Base-by-base conservation (phyloP, 202 grass and related monocot genomes). In the Cymbopogon flexuosus region DNA sequence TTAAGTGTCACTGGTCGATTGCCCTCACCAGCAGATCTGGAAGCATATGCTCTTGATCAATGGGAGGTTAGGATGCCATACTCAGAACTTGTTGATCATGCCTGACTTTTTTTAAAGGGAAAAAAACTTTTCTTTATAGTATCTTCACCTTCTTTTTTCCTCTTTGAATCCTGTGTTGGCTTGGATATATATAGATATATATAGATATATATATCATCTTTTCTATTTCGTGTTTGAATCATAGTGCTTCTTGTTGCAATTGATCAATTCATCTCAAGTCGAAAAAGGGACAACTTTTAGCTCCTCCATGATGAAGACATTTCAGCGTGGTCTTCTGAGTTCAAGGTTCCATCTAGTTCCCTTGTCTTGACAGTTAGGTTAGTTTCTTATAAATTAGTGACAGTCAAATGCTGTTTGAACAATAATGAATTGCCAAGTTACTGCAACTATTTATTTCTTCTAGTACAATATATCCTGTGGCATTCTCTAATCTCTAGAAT, bases 181-280 rank as follows among this genome's bases (percentile, higher is more conserved):
- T 10, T 57, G 27, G 27, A 27, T 27, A 57, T 57, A 22, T 57
- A 10, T 56, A n/a, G 18, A n/a, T 5, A 54, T 19, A 18, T 52
- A 19, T 56, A n/a, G 18, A n/a, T 5, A 54, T 19, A 18, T 52
- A 19, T 56, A 56, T 22, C 2, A 19, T 57, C 27, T 57, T 76
- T 31, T 81, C 31, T 91, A 6, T 68, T 86, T 73, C 22, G 30
- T n/a, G 62, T 36, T 46, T 7, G 22, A 49, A 77, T 75, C 84
- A 39, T 67, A 97, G 95, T 58, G 86, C 70, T 97, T 97, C 70
- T 86, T 97, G 86, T 81, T 97, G 88, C 95, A 97, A 89, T 79
- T 97, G 62, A 97, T 97, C 79, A 97, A 94, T 82, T 97, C 95
- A 61, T 82, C 92, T 84, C 95, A 97, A 93, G 88, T 90, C 6